Percentiles rank a stretch among this genome's conserved stretches.
phyloP scores from a whole-genome alignment of 2,329 filamentous ascomycete species.

The Fusarium chuoi region DNA sequence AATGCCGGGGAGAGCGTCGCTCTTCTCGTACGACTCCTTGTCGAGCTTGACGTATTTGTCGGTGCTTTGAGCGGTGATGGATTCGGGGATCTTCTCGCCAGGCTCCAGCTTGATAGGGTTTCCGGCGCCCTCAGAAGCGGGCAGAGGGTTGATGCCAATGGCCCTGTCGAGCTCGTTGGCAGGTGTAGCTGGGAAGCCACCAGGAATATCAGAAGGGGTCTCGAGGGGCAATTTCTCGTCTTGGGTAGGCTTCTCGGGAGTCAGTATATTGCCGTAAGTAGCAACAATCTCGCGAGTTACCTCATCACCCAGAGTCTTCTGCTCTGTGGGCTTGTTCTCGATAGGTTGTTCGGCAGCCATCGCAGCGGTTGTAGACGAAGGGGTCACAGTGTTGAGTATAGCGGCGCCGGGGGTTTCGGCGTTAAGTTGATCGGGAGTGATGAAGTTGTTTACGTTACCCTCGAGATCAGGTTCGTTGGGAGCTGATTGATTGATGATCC shows the following conservation, averaged over 20 bases:
- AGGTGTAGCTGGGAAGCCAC: conserved; percentile 74
- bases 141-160: conserved; percentile 70
- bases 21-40: conserved; percentile 86
- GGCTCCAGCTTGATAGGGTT: conserved; percentile 85
- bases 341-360: conserved; percentile 70
- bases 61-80: conserved; percentile 72
- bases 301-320: conserved; percentile 38
- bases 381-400: conserved; percentile 73
- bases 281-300: conserved; percentile 27
- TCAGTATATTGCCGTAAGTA: conserved; percentile 10
- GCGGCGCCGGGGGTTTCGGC: conserved; percentile 58
- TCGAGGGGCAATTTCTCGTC: conserved; percentile 46
- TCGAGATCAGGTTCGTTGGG: conserved; percentile 84
- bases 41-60: conserved; percentile 81
- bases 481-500: conserved; percentile 83
- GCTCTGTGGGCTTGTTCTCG: conserved; percentile 50
- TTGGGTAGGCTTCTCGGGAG: conserved; percentile 28
- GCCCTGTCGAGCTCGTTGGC: conserved; percentile 60
- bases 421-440: conserved; percentile 77
- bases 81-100: conserved; percentile 82
- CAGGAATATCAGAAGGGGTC: conserved; percentile 53
- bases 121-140: conserved; percentile 70
- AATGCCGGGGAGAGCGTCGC: conserved; percentile 69
- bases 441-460: conserved; percentile 93
- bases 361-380: conserved; percentile 76